Evolutionary conservation across 345 rosid genomes (phyloP), one percentile per base, ranked within the genome.

Genomic region (Rubroshorea leprosula): DNA sequence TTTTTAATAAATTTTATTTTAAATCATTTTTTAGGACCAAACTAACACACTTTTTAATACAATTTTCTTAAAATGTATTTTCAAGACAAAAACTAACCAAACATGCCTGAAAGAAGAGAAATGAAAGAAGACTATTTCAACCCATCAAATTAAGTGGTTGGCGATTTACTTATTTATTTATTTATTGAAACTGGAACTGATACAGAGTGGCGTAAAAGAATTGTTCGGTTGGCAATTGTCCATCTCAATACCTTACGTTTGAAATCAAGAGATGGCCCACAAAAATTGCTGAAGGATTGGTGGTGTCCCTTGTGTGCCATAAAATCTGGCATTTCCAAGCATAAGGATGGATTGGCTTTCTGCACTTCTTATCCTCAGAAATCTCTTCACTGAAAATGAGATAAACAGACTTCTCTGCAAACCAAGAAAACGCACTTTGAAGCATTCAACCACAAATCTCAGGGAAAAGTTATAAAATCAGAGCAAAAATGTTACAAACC

Each of bases 401-500:
- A 19, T 25, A 2, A 45, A 24, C 55, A 51, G 5, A 47, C 22
- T 16, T 51, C 1, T 0, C 2, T 25, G n/a, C 15, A 18, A 26
- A 15, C 20, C 29, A 8, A 24, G 26, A 6, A n/a, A 5, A 35
- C 41, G 12, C 41, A 35, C 11, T 6, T 35, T 35, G 11, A n/a
- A n/a, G n/a, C n/a, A n/a, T n/a, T n/a, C n/a, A 11, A 24, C 7
- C 0, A 17, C 1, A 7, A 10, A 43, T 29, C 35, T 4, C 47
- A 43, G 23, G 23, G 31, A 2, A 19, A 7, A 2, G 25, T 1
- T n/a, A 17, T 20, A 13, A 58, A 46, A 22, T 22, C 41, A 44
- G 17, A 14, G 19, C 6, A 56, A 73, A 70, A 70, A 78, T 84
- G 85, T 67, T 78, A 55, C 76, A 23, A 18, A 75, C 47, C 51